Evolutionary conservation across 768 basidiomycete species (phyloP), one percentile per base, ranked within the genome.

Genomic region (Lentinula sp.): DNA sequence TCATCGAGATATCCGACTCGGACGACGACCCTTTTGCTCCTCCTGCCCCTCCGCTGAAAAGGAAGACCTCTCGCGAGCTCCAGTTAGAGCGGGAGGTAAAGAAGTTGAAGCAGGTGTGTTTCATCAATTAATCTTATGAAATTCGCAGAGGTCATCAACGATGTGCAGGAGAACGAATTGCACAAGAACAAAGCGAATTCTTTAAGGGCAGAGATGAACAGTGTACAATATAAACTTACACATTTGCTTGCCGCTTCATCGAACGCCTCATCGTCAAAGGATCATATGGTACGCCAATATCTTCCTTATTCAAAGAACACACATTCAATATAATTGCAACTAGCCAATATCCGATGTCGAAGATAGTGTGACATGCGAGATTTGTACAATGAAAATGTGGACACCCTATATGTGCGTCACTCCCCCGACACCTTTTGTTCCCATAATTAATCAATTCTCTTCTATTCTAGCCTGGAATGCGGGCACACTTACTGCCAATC

Each of bases 401-500:
- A 74, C 75, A 7, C 88, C 89, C 0, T 86, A 82, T 65, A 77
- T 80, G 88, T 90, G 65, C 45, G 86, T 75, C 7, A 32, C 39
- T 32, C 10, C 23, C 39, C 18, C 48, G 43, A 0, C 55, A 23
- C 45, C 15, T 61, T 1, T 33, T 20, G 37, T 57, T 59, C 45
- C 28, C 28, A 28, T 28, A 28, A 28, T 57, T 36, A 8, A 16
- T 50, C 20, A 41, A 28, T 32, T 57, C 33, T 50, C 1, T 10
- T 62, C 18, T 50, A 18, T 59, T 39, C 8, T 65, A 90, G 88
- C 5, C 76, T 91, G 6, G 79, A 78, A 43, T 91, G 89, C 59
- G 89, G 89, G 2, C 89, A 91, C 70, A 81, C 83, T 0, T 90
- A 86, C 67, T 91, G 88, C 67, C 73, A 81, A 63, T 69, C 69